Evolutionary conservation across 257 asterid species (phyloP).

Genomic region (Verbascum thapsus): DNA sequence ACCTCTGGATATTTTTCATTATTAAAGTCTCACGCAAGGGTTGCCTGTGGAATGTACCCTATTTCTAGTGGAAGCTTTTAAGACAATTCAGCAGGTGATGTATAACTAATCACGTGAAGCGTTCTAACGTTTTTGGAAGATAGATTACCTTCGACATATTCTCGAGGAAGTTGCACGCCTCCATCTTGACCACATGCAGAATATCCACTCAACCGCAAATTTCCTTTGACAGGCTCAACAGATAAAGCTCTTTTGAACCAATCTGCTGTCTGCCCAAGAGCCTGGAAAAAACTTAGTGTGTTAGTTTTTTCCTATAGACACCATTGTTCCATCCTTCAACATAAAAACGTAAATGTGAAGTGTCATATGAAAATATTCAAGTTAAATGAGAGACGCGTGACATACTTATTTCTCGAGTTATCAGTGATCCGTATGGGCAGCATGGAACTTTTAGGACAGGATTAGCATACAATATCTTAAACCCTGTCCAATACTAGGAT

Average conservation of each 20-base stretch:
- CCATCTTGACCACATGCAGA: constrained; percentile 99
- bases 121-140: constrained; percentile 30
- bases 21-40: too few species aligned
- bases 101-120: constrained; percentile 16
- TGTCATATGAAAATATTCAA: not conserved
- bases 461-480: not conserved
- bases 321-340: constrained; percentile 5
- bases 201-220: constrained; percentile 95
- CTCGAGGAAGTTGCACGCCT: constrained; percentile 97
- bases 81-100: not conserved
- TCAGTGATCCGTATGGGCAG: not conserved
- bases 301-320: constrained; percentile 19
- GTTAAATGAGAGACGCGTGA: not conserved
- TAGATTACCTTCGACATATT: constrained; percentile 84
- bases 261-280: constrained; percentile 92
- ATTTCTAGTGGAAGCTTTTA: constrained; percentile 2
- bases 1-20: too few species aligned
- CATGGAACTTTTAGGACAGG: not conserved
- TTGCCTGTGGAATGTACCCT: too few species aligned
- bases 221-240: constrained; percentile 95
- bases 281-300: constrained; percentile 50
- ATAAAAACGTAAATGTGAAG: not conserved
- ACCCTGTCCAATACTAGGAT: too few species aligned
- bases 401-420: not conserved
- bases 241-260: constrained; percentile 94